Base-by-base conservation (phyloP, 2,329 filamentous ascomycete species). In the Fusarium sp. region DNA sequence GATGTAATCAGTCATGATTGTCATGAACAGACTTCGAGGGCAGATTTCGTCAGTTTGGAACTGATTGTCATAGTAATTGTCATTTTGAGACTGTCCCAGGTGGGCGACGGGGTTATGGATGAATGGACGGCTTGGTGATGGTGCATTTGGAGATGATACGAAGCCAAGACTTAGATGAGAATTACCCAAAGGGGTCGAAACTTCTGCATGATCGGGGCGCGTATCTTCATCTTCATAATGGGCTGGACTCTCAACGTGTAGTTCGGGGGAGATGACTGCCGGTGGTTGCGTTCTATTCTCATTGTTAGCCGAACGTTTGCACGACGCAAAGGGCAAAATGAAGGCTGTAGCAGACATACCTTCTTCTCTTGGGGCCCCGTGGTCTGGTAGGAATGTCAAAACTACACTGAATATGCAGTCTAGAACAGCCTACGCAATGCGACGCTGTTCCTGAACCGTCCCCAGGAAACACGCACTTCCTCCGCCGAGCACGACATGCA, bases 401-500 rank as follows among this genome's bases (percentile, higher is more conserved):
- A 3, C 49, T 60, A 27, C 57, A 60, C 15, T 60, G 57, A 56
- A 60, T 60, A 56, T 60, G 57, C 23, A 60, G 0, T 2, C 49
- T 37, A 11, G 57, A 56, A 4, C 57, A 60, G 0, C 57, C 57
- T 1, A 57, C 13, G n/a, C 57, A 60, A 30, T 57, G 49, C 15
- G 38, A 15, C 18, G 56, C 20, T 35, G 37, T 27, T 23, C 18
- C 57, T 26, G 12, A 15, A 5, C 23, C 49, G 11, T 37, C 49
- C 6, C n/a, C 32, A 3, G 49, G 49, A 18, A 60, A 60, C 11
- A 60, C 40, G 32, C 57, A 60, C 32, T 60, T 60, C 32, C 57
- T 20, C 30, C 57, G 38, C 49, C 57, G 49, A n/a, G 57, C 57
- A 37, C 57, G 57, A 38, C 57, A 60, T 5, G 57, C 57, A 45